Base-by-base conservation (phyloP, 495 filamentous ascomycete species). In the Penicillium diatomitis region DNA sequence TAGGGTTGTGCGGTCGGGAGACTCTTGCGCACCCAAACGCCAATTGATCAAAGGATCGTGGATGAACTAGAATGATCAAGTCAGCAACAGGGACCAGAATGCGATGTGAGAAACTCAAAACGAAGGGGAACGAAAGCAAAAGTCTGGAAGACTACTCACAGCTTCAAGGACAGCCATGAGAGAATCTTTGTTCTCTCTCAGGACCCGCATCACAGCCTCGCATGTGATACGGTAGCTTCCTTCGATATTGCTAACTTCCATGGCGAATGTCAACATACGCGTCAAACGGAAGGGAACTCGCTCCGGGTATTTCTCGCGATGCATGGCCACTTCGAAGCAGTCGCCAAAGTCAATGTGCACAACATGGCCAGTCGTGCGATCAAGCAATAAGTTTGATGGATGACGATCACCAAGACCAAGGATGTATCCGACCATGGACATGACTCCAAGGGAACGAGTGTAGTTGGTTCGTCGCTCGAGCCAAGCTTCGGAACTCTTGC, bases 381-480 rank as follows among this genome's bases (percentile, higher is more conserved):
- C 92, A 31, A 99, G 81, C 82, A 99, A 90, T 60, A 99, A 74
- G 60, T 99, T 99, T 46, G 88, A 95, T 31, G 92, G 92, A 69
- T 99, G 92, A 32, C 92, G 82, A 64, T 99, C 92, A 32, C 92
- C 92, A 38, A 99, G 77, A 53, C 92, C 92, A 38, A 99, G 85
- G 59, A 99, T 96, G 61, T 99, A 97, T 47, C 92, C 92, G 6
- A 96, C 92, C 91, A 99, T 99, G n/a, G 90, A 96, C 92, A 97
- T 99, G 49, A 96, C 94, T 54, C 88, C 92, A 9, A 97, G 78
- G 9, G 92, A 97, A 47, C 92, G 85, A 36, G 94, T 97, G 70
- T 97, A 99, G 58, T 96, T 99, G 3, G 92, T 97, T 12, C 92
- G 86, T 41, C 92, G 80, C 61, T 96, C 91, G 41, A 99, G 80